Evolutionary conservation across 78 protist genomes (phyloP), one percentile per base, ranked within the genome.

Genomic region (Anaeramoeba ignava): DNA sequence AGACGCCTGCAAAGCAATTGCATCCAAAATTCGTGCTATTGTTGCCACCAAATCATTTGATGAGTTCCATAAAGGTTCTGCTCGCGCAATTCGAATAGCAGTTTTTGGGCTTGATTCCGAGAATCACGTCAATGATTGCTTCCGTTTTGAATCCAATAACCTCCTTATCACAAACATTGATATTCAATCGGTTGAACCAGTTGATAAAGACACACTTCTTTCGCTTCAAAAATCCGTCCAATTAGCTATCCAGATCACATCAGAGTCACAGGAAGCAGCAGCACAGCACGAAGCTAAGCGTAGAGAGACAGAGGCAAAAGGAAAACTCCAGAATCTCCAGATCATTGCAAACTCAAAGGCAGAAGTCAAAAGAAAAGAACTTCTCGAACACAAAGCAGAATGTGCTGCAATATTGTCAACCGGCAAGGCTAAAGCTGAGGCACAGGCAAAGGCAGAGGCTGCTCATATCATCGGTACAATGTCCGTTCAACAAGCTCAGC

Each of bases 1-100:
- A 82, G 94, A 95, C 87, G 41, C 89, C 33, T 95, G 98, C 91
- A 93, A 92, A 88, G 90, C 96, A 38, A 87, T 94, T 34, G 95
- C 95, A 0, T 88, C 93, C 3, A 85, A 92, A 68, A 87, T 95
- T 42, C 92, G 98, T 36, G 98, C 94, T 79, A 93, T 91, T 42
- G 95, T 91, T 2, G 96, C 98, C 31, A 2, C 79, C 0, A 84
- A 83, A 2, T 12, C 89, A n/a, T 95, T 95, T 80, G 98, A 95
- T 82, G 90, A 91, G 87, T 95, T 95, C 94, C 98, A 95, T 88
- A 78, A 85, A 80, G 85, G 88, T 88, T 88, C 95, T 3, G 94
- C 94, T 73, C 39, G 42, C 80, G 90, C 94, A 88, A 94, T 95
- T 83, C 86, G 93, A 73, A 80, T 84, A 38, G 87, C 95, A 36